Base-by-base conservation (phyloP, 805 yeast species). In the Kregervanrija pseudodelftensis region DNA sequence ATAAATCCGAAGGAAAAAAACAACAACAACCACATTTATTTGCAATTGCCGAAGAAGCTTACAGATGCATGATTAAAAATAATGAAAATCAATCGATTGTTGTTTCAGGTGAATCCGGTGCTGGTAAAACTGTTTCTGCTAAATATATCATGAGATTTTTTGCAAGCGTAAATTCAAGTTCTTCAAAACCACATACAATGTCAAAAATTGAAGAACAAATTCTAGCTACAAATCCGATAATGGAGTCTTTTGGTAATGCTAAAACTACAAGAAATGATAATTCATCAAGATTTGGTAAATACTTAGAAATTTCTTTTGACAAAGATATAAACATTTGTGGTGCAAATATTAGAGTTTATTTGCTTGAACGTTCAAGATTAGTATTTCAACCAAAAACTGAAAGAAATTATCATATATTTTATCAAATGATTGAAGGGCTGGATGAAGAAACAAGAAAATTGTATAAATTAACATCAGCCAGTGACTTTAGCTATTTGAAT, bases 231-330 rank as follows among this genome's bases (percentile, higher is more conserved):
- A 91, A 91, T 61, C 98, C 98, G 1, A 84, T 93, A 54, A 85
- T 93, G 85, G 99, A 93, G 68, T 93, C 98, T 0, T 93, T 93
- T 66, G 99, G 99, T 70, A 93, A 95, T 65, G 98, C 99, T 5
- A 91, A 91, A 61, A 91, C 99, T 2, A 84, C 95, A 12, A 80
- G 99, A 71, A 91, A 91, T 63, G 97, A 91, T 67, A 91, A 91
- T 66, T 93, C 98, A 30, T 91, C 98, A 31, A 82, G 99, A 65
- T 95, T 93, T 62, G 99, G 99, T 57, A 91, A 91, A 64, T 91
- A 91, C 61, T 72, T 91, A 53, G 97, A 90, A 67, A 91, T 91
- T 54, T 70, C 87, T 52, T 91, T 91, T 64, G 85, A 88, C 65
- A 64, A 74, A 15, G 60, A 77, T 28, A 80, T 84, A 15, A 76